These are phyloP conservation scores for Sarcodon aspratus DNA, from an alignment of 768 basidiomycete genomes.

Conservation along the genomic window DNA sequence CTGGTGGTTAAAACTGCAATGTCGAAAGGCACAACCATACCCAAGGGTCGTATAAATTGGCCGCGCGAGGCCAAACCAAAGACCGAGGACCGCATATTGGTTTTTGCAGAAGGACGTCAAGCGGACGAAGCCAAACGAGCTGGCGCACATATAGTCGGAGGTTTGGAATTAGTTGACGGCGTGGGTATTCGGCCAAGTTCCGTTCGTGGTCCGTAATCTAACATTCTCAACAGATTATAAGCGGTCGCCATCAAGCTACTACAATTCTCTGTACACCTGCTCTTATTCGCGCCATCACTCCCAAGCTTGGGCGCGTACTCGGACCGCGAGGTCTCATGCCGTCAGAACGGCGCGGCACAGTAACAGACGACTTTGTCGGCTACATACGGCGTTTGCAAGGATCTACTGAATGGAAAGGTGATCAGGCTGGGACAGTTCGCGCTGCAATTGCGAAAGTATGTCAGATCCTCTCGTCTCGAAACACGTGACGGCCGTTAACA, in stretches of 20 bases:
- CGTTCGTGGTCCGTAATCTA: constrained; percentile 2
- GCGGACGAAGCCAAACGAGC: constrained; percentile 78
- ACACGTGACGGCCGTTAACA: too few species aligned
- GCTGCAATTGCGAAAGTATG: constrained; percentile 70
- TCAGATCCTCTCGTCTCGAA: constrained; percentile 1
- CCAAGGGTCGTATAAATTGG: constrained; percentile 82
- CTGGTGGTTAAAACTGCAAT: constrained; percentile 72
- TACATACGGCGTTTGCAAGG: constrained; percentile 75
- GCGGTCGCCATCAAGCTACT: constrained; percentile 65
- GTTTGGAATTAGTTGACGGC: constrained; percentile 78
- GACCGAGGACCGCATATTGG: constrained; percentile 69
- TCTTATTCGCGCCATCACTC: constrained; percentile 68
- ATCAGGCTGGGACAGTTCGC: constrained; percentile 75
- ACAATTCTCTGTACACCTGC: constrained; percentile 77
- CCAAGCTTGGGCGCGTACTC: constrained; percentile 68
- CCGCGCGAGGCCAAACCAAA: constrained; percentile 71
- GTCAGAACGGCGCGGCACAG: constrained; percentile 85
- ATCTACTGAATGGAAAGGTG: constrained; percentile 88
- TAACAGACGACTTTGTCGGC: constrained; percentile 78
- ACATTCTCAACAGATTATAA: constrained; percentile 43
- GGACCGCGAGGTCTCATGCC: constrained; percentile 94
- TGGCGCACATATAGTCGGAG: constrained; percentile 88
- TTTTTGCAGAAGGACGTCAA: constrained; percentile 80
- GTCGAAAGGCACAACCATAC: constrained; percentile 69
- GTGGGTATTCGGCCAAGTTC: constrained; percentile 28